phyloP scores from a whole-genome alignment of 225 moss, liverwort and hornwort species.

The Bryum argenteum region DNA sequence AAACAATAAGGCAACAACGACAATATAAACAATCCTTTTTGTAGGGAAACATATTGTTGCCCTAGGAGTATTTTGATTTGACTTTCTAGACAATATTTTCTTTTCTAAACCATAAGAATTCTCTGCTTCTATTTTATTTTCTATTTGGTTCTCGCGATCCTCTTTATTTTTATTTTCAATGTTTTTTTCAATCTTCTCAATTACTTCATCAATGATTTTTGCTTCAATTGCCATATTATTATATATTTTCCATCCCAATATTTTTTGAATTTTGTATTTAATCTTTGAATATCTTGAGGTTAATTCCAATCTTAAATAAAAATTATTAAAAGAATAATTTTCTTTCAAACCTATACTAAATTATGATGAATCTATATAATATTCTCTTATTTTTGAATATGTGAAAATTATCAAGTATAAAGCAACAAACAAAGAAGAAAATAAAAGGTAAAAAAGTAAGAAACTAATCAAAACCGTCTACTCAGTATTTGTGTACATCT shows the following conservation, averaged over 20 bases:
- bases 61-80: background rate
- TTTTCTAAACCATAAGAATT: background rate
- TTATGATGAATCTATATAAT: background rate
- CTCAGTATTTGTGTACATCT: background rate
- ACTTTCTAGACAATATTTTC: background rate
- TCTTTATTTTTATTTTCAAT: background rate
- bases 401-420: too few species aligned
- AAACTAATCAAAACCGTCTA: too few species aligned
- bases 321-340: too few species aligned
- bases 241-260: background rate
- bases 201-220: conserved; percentile 7
- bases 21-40: accelerated
- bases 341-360: too few species aligned
- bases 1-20: background rate
- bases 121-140: background rate
- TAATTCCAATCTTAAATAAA: too few species aligned
- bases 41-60: background rate
- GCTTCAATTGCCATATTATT: conserved; percentile 14
- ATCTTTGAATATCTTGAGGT: too few species aligned
- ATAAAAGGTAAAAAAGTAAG: accelerated
- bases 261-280: too few species aligned
- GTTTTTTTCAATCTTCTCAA: background rate
- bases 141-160: background rate
- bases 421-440: background rate
- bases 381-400: background rate